Evolutionary conservation across 345 rosid genomes (phyloP), one percentile per base, ranked within the genome.

Genomic region (Citrus cavaleriei): DNA sequence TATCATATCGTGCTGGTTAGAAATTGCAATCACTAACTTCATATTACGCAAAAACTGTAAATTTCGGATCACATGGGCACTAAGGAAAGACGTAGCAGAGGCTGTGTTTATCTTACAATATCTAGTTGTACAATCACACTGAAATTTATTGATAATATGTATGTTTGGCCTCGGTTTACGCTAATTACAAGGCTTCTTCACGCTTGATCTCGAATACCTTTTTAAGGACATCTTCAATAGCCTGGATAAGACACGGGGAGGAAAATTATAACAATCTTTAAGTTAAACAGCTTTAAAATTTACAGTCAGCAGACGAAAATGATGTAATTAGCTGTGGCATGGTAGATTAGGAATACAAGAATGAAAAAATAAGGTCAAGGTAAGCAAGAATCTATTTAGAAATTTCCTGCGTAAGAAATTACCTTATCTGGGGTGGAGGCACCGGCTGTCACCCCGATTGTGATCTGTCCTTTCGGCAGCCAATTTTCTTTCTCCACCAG

Each of bases 391-490:
- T 3, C 4, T 22, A 1, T 2, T 71, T 30, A 16, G 22, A 30
- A 68, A 6, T 74, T 74, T 28, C 7, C 6, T 4, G 34, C 16
- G 25, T 54, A 24, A 55, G 35, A 28, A 58, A 35, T 67, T 81
- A 94, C 99, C 97, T 96, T 96, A 74, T 96, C 99, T 2, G 99
- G 97, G 19, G 98, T 96, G 21, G 99, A 96, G 81, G 99, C 98
- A 78, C 98, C 97, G 10, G 97, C 93, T 76, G 98, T 96, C 49
- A 96, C 85, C 22, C 97, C 99, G 13, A 96, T 89, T 40, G 95
- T 92, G 40, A 94, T 84, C 21, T 94, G 95, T 27, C 99, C 99
- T 85, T 86, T 81, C 10, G 98, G 99, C 25, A 96, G 91, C 89
- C 90, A 96, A 68, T 91, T 88, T 76, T 96, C 97, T 78, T 88